Percentiles rank a stretch among this genome's conserved stretches.
phyloP scores from a whole-genome alignment of 306 rosid species.

The Coriaria nepalensis region DNA sequence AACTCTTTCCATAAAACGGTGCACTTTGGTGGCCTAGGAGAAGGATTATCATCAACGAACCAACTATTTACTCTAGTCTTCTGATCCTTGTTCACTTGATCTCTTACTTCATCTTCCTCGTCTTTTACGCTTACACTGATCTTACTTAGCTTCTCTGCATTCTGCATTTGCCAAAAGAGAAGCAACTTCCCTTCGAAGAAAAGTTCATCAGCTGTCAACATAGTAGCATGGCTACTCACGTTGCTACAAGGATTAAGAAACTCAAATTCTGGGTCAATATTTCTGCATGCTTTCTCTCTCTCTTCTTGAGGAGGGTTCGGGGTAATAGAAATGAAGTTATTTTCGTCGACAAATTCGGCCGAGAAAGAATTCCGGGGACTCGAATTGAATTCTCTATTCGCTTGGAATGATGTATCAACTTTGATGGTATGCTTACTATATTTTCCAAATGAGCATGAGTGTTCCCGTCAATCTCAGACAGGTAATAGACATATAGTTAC shows the following conservation, averaged over 20 bases:
- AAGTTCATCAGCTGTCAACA: slow-evolving; percentile 87
- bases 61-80: slow-evolving; percentile 52
- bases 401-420: slow-evolving; percentile 20
- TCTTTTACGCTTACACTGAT: slow-evolving; percentile 44
- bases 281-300: slow-evolving; percentile 21
- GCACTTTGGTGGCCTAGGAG: slow-evolving; percentile 98
- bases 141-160: slow-evolving; percentile 67
- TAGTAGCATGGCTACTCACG: slow-evolving; percentile 31
- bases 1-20: slow-evolving; percentile 96
- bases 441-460: slow-evolving; percentile 22
- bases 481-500: slow-evolving; percentile 51
- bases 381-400: slow-evolving; percentile 28
- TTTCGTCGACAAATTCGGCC: slow-evolving; percentile 76
- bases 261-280: slow-evolving; percentile 63
- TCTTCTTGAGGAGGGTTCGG: slow-evolving; percentile 41
- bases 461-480: slow-evolving; percentile 45
- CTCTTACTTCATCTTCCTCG: slow-evolving; percentile 19
- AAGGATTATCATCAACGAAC: slow-evolving; percentile 96
- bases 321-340: slow-evolving; percentile 67
- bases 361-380: slow-evolving; percentile 96
- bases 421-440: slow-evolving; percentile 23
- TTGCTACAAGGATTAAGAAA: slow-evolving; percentile 48
- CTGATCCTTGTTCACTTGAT: slow-evolving; percentile 23
- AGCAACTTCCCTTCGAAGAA: slow-evolving; percentile 94
- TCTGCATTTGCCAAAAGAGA: slow-evolving; percentile 84